Conservation (phyloP, 2,329 filamentous ascomycete species). For the Fusarium albosuccineum region DNA sequence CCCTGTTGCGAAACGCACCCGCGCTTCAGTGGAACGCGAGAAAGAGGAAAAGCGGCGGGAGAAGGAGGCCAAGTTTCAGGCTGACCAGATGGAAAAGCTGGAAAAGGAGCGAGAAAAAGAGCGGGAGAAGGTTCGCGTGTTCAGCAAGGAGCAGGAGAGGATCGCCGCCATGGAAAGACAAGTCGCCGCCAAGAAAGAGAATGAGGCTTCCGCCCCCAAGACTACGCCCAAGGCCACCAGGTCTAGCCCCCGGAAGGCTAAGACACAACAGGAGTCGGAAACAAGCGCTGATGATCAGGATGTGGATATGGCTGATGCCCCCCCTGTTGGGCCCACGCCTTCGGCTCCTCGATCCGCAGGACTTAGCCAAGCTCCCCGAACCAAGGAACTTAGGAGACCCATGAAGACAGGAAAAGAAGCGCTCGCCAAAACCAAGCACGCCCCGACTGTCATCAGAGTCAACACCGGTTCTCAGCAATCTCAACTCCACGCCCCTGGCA, state of each 20-base stretch:
- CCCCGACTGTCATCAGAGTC: constrained; percentile 78
- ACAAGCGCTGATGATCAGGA: constrained; percentile 55
- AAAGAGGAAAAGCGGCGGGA: constrained; percentile 75
- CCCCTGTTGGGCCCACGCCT: constrained; percentile 70
- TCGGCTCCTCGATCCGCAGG: constrained; percentile 67
- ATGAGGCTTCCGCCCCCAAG: constrained; percentile 57
- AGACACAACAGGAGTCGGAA: constrained; percentile 50
- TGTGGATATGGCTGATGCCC: constrained; percentile 68
- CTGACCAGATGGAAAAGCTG: constrained; percentile 71
- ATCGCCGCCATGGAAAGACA: constrained; percentile 67
- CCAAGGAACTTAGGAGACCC: constrained; percentile 69
- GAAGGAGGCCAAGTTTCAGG: constrained; percentile 72
- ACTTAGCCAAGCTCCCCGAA: constrained; percentile 62
- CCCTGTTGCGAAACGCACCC: constrained; percentile 62
- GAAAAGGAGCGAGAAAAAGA: constrained; percentile 79
- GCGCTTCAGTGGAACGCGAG: constrained; percentile 72
- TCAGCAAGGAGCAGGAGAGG: constrained; percentile 69
- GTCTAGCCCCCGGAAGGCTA: constrained; percentile 66
- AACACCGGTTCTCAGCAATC: constrained; percentile 74
- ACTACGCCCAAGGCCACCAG: constrained; percentile 60
- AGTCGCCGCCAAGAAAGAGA: constrained; percentile 65
- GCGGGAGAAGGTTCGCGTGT: constrained; percentile 73
- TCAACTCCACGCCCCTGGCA: constrained; percentile 71
- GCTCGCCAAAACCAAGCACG: constrained; percentile 71
- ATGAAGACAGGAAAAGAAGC: constrained; percentile 73